Evolutionary conservation across 2,329 filamentous ascomycete genomes (phyloP), one percentile per base, ranked within the genome.

Genomic region (Talaromyces amestolkiae): DNA sequence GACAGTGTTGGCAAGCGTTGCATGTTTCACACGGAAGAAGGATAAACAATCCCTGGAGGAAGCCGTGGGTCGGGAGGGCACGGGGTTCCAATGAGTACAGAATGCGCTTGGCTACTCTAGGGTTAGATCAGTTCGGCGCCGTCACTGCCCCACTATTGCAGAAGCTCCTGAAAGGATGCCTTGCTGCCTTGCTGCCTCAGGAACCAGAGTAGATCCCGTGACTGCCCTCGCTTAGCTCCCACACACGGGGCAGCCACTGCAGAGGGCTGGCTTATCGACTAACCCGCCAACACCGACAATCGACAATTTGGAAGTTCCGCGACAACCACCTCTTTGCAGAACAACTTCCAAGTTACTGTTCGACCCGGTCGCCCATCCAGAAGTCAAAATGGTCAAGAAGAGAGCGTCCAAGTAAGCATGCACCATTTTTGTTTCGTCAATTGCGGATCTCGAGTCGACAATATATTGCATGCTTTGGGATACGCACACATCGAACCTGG

Each of bases 301-400:
- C 74, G 64, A 65, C 64, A 65, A 54, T 65, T 75, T 61, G 61
- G 65, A 66, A 66, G 65, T 62, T 58, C 54, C 33, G 65, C 72
- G 69, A 70, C 69, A 66, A 65, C 59, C 71, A 70, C 68, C 71
- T 56, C 33, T 56, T 68, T 66, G 68, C 67, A 58, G 63, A 61
- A 64, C 58, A 58, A 65, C 65, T 67, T 58, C 68, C 58, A 67
- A 70, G 67, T 71, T 39, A 37, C 66, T 69, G 69, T 74, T 74
- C 75, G 69, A 76, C 74, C 56, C 68, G 64, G 68, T 69, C 69
- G 69, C 73, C 35, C n/a, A 70, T 39, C 43, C 81, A 81, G 81
- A 80, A 82, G 82, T 82, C 82, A 89, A 79, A 79, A 90, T 90
- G 88, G 87, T 90, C 83, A 90, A 90, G 85, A 90, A 90, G 85